Evolutionary conservation across 2,329 filamentous ascomycete genomes (phyloP).

Genomic region (Xylaria sp.): DNA sequence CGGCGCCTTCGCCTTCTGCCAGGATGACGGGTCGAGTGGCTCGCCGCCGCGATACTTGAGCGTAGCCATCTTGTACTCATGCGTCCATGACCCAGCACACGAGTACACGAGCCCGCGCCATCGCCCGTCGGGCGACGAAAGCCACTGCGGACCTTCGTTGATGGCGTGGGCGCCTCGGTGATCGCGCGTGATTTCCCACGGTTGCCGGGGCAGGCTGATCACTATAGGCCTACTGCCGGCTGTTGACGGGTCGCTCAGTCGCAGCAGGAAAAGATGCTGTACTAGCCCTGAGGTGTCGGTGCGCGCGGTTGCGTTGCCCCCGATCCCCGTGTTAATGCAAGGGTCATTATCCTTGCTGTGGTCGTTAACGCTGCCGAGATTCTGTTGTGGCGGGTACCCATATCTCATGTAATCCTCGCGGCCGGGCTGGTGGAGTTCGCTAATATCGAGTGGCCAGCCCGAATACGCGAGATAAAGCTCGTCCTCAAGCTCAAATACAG

Average conservation of each 20-base stretch:
- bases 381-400: background rate
- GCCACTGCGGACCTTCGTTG: constrained; percentile 51
- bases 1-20: constrained; percentile 47
- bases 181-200: constrained; percentile 50
- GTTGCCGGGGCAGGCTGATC: constrained; percentile 43
- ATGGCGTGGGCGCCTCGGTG: constrained; percentile 48
- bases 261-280: constrained; percentile 48
- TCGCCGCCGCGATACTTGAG: constrained; percentile 47
- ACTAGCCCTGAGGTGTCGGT: constrained; percentile 41
- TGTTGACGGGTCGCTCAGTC: constrained; percentile 43
- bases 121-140: constrained; percentile 45
- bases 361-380: background rate
- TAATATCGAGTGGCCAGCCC: constrained; percentile 47
- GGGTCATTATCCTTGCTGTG: background rate
- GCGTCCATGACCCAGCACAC: constrained; percentile 50
- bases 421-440: constrained; percentile 12
- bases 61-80: constrained; percentile 51
- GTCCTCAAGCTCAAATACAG: constrained; percentile 46
- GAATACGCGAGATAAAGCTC: constrained; percentile 49
- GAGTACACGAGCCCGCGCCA: constrained; percentile 49
- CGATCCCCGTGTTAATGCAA: background rate
- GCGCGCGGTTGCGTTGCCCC: background rate
- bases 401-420: constrained; percentile 2
- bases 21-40: constrained; percentile 45
- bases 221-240: constrained; percentile 39